Evolutionary conservation across 169 alveolate genomes (phyloP).

Genomic region (Plasmodium knowlesi): DNA sequence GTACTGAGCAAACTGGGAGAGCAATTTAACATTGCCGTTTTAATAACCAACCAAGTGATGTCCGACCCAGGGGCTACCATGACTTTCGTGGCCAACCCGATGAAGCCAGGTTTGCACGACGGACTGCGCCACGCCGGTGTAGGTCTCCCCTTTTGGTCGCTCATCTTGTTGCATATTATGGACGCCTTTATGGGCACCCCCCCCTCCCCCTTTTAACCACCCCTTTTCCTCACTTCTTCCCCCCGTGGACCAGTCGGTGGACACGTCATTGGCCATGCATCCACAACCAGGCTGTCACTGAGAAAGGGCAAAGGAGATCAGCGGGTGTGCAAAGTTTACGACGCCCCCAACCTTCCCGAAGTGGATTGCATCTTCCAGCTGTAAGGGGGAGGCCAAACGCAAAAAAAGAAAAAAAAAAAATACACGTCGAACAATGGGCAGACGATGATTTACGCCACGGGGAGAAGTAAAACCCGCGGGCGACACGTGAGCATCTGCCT

Average conservation of each 20-base stretch:
- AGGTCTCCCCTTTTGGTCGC: no score
- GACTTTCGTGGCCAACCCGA: constrained; percentile 91
- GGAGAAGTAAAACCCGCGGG: no score
- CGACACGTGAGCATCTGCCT: background rate
- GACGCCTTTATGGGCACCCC: no score
- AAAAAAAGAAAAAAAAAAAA: no score
- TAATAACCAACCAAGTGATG: constrained; percentile 97
- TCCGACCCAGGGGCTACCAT: constrained; percentile 94
- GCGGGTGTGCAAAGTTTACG: constrained; percentile 95
- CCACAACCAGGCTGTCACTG: constrained; percentile 94
- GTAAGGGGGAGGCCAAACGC: constrained; percentile 37
- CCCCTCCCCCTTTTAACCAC: no score
- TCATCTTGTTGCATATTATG: no score
- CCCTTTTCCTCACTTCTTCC: background rate
- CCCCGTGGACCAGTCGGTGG: constrained; percentile 92
- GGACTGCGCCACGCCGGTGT: background rate
- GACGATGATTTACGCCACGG: background rate
- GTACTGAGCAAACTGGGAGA: constrained; percentile 93
- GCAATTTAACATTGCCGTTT: constrained; percentile 96
- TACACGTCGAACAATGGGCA: background rate
- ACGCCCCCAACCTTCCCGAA: constrained; percentile 97
- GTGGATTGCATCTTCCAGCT: constrained; percentile 93
- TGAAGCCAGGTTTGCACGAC: constrained; percentile 87
- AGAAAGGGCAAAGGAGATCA: constrained; percentile 97
- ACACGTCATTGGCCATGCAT: constrained; percentile 98